Base-by-base conservation (phyloP, 2,329 filamentous ascomycete genomes). In the Pseudocercospora musae region DNA sequence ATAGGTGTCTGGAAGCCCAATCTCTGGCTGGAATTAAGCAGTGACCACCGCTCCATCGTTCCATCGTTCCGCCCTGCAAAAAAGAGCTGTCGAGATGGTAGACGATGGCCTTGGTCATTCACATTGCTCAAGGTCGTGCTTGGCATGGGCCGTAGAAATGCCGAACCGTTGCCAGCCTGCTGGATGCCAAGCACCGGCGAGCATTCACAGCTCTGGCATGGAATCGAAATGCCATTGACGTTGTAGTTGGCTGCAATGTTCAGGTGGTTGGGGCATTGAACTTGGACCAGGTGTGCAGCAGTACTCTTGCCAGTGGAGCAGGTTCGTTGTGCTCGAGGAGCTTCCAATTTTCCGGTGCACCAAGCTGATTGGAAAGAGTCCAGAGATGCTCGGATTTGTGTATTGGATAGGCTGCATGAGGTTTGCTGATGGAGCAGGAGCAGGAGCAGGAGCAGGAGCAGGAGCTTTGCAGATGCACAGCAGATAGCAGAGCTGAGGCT, bases 1-100 rank as follows among this genome's bases (percentile, higher is more conserved):
- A 29, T 54, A 25, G 20, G 21, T 52, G 48, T 29, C 48, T 52
- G 25, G 48, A 50, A 25, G 21, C 25, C 48, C 48, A 52, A 52
- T 60, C 49, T 62, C 48, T 46, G 42, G n/a, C 29, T 60, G 57
- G 61, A 59, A 63, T 60, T 63, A 40, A 56, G 44, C 27, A 31
- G 52, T 57, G 29, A 29, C 52, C 52, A 54, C n/a, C 31, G n/a
- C 52, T 18, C 15, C 23, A 25, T 33, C 29, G 29, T 18, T 40
- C n/a, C 23, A 29, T 11, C 52, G 29, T 31, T 54, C n/a, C 31
- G 52, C 52, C 31, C 10, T 21, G 6, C 31, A 29, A 8, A 13
- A 37, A 33, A 27, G 27, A 40, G 29, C 27, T 31, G 21, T 54
- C 25, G 48, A 50, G 42, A 48, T 18, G 18, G 13, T 10, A 6